phyloP scores from a whole-genome alignment of 441 rosid species.

The Macaranga tanarius region DNA sequence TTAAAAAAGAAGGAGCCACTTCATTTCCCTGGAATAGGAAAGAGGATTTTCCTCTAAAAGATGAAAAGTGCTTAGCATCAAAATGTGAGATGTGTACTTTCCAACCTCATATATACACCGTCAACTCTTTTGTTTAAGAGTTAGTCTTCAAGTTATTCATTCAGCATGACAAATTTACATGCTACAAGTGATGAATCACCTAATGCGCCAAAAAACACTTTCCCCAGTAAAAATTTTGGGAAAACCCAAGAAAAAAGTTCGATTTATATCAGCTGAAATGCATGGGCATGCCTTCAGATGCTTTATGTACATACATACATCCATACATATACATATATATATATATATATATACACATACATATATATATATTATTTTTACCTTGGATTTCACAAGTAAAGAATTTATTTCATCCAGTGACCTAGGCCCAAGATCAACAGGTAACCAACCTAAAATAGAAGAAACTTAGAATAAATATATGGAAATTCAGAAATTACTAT shows the following conservation, averaged over 20 bases:
- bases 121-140: neutral
- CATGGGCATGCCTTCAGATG: slow-evolving; percentile 7
- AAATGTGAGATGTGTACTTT: neutral
- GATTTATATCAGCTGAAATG: slow-evolving; percentile 4
- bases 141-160: neutral
- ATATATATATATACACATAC: no score
- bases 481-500: slow-evolving; percentile 1
- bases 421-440: slow-evolving; percentile 66
- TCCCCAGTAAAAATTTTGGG: neutral
- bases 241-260: neutral
- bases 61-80: neutral
- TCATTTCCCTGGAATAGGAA: no score
- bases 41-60: neutral
- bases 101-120: neutral
- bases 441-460: slow-evolving; percentile 56
- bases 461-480: slow-evolving; percentile 15
- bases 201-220: neutral
- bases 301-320: no score
- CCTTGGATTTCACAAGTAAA: slow-evolving; percentile 56
- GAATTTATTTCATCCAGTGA: slow-evolving; percentile 53
- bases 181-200: neutral
- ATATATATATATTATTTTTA: slow-evolving; percentile 31
- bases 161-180: neutral
- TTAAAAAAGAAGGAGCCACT: neutral
- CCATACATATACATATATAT: no score